Base-by-base conservation (phyloP, 148 eudicot genomes). In the Spergularia bocconei region DNA sequence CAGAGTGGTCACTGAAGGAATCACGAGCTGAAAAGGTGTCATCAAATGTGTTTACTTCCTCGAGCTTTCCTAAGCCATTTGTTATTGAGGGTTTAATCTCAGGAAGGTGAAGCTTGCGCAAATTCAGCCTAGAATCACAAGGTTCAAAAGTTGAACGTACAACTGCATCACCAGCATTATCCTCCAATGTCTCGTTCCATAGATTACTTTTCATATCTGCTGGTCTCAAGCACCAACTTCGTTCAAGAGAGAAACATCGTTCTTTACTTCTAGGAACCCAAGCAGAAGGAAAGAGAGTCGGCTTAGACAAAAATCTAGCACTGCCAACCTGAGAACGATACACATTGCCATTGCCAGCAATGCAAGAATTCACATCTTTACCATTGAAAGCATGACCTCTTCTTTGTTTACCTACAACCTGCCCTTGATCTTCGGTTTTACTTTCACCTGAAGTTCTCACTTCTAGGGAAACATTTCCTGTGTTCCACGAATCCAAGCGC, bases 211-310 rank as follows among this genome's bases (percentile, higher is more conserved):
- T 52, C 51, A n/a, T 8, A 17, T 72, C 71, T 59, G 12, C 65
- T 79, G 55, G 58, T 56, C 60, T 77, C 69, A 75, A 67, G 57
- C 77, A 73, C 86, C 83, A 74, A 23, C 64, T 77, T 71, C 53
- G 78, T 53, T 77, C 69, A 25, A 79, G 64, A n/a, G 14, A 21
- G 23, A 67, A 54, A 51, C 54, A 63, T 67, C 74, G 76, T 50
- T 19, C 76, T 33, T 69, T 79, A 72, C 75, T 73, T 73, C 82
- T 80, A 73, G 85, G 78, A 52, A 73, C 78, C 74, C 74, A 78
- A 61, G 72, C 75, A 72, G 74, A 60, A 53, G 75, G 72, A 69
- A 79, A 69, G 11, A 78, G 56, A 9, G 21, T 75, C 20, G 81
- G 70, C 69, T 63, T 73, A 13, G 82, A 54, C 69, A 79, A 74